These are phyloP conservation scores for Eutrema japonicum DNA, from an alignment of 345 rosid genomes.

Conservation along the genomic window DNA sequence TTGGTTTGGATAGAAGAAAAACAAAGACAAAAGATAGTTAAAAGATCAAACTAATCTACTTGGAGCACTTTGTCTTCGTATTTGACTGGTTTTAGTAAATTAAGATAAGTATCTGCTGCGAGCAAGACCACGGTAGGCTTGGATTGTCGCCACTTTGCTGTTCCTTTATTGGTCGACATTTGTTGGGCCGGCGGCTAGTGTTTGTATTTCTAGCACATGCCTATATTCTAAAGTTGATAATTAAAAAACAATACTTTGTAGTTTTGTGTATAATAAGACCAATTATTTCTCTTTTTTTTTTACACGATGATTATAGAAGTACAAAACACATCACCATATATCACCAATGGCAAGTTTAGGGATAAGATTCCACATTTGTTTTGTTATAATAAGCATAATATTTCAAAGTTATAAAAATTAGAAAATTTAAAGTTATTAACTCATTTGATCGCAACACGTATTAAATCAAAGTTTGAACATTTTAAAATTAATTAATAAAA, in stretches of 20 bases:
- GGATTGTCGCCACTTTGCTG: slow-evolving; percentile 37
- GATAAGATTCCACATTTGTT: slow-evolving; percentile 30
- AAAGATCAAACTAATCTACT: slow-evolving; percentile 19
- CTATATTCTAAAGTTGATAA: slow-evolving; percentile 24
- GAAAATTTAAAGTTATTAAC: no score
- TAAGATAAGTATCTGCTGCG: slow-evolving; percentile 9
- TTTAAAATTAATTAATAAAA: no score
- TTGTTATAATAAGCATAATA: no score
- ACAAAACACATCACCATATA: neutral
- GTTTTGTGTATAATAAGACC: slow-evolving; percentile 11
- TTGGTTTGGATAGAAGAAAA: slow-evolving; percentile 35
- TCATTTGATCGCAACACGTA: no score
- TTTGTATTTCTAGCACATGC: slow-evolving; percentile 42
- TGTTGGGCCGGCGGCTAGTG: slow-evolving; percentile 43
- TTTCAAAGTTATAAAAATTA: no score
- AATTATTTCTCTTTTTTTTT: neutral
- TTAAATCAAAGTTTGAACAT: no score
- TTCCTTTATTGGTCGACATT: slow-evolving; percentile 21
- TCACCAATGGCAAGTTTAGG: neutral
- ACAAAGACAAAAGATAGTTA: neutral
- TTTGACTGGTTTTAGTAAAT: slow-evolving; percentile 37
- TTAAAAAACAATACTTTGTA: slow-evolving; percentile 3
- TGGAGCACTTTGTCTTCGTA: slow-evolving; percentile 9
- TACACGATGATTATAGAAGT: no score
- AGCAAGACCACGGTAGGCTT: slow-evolving; percentile 18